Evolutionary conservation across 352 stramenopile species (phyloP).

Genomic region (Thraustotheca clavata): DNA sequence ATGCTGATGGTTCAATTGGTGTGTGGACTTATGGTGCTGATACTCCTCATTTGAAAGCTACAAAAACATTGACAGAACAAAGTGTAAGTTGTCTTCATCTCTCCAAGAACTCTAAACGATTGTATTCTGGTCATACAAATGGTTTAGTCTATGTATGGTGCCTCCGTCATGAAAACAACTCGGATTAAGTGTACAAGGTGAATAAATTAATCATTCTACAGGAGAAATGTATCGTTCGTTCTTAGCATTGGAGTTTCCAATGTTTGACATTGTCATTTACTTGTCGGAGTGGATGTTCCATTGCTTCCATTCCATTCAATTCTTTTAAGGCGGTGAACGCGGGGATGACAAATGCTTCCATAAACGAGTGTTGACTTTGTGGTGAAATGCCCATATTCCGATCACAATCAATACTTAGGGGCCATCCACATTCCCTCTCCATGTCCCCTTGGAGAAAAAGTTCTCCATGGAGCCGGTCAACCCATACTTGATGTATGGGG

Average conservation of each 20-base stretch:
- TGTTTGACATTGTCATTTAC: background rate
- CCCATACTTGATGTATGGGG: conserved; percentile 62
- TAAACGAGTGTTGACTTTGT: conserved; percentile 6
- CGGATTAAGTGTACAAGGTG: background rate
- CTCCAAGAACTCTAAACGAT: background rate
- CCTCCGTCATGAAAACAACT: background rate
- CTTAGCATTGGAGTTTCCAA: conserved; percentile 5
- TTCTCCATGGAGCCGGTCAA: conserved; percentile 60
- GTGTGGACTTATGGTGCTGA: conserved; percentile 49
- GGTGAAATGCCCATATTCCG: background rate
- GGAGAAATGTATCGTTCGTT: too few relatives aligned
- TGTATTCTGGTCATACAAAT: background rate
- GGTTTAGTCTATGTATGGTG: background rate
- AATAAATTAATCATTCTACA: too few relatives aligned
- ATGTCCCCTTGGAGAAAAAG: conserved; percentile 60
- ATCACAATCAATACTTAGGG: background rate
- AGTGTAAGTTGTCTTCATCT: background rate
- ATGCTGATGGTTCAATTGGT: conserved; percentile 49
- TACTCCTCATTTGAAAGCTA: background rate
- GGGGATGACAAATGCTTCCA: conserved; percentile 16
- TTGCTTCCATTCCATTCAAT: background rate
- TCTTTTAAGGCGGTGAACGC: conserved; percentile 8
- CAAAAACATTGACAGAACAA: background rate
- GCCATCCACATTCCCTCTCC: conserved; percentile 26
- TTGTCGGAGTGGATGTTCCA: background rate